Evolutionary conservation across 1,284 basidiomycete species (phyloP), one percentile per base, ranked within the genome.

Genomic region (Boletus coffeatus): DNA sequence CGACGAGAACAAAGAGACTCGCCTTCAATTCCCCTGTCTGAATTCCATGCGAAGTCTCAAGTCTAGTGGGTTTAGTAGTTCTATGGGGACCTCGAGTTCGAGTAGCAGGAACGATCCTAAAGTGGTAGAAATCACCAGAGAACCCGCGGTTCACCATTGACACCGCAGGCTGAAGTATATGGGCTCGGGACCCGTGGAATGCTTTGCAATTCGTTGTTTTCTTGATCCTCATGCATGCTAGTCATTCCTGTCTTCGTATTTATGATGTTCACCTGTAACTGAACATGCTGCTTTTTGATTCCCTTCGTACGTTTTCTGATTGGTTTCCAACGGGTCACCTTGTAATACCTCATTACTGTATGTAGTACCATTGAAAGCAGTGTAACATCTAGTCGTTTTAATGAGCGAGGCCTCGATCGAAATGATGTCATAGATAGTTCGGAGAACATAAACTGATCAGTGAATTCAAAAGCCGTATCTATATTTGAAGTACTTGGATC

Each of bases 41-140:
- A 70, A 18, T 65, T 68, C 14, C 62, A 5, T 62, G 67, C 62
- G 4, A 0, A 18, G 5, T 9, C 59, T 18, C 64, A 46, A 41
- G 39, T 11, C 62, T n/a, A 53, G 37, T 56, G 61, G 21, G 14
- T 41, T 61, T 41, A 43, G 58, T 25, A 61, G 32, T 60, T 53
- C 61, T 25, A 29, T 56, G 3, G 63, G 43, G 4, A 50, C 2
- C 13, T 63, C 59, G 21, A 56, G 37, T n/a, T 56, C 55, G 3
- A 48, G 48, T 25, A 37, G 43, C 6, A 25, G 53, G 56, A 34
- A 29, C 3, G 29, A 43, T 18, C 57, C 50, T 6, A 11, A 32
- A 50, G 11, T 37, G 14, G 25, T 25, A 25, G 21, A 25, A 25
- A 25, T 25, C 46, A 18, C 46, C 3, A 56, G 32, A 50, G 52